Evolutionary conservation across 176 grass and related monocot species (phyloP).

Genomic region (Phyllostachys edulis): DNA sequence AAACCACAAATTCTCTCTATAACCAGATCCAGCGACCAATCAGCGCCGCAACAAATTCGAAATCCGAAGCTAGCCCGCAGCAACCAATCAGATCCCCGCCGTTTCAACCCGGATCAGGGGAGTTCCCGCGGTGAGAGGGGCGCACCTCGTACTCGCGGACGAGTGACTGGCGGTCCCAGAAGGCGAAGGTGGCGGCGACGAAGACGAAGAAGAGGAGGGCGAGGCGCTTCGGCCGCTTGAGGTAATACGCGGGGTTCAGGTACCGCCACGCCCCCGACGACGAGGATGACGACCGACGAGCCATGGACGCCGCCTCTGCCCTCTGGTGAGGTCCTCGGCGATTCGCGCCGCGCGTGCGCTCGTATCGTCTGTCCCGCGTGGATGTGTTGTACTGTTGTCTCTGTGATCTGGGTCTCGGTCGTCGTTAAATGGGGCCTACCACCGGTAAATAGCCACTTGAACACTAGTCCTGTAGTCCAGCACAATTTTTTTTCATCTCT

Average conservation of each 20-base stretch:
- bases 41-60: not conserved
- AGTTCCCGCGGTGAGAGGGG: not conserved
- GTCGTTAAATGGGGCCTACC: conserved; percentile 35
- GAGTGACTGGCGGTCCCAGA: conserved; percentile 93
- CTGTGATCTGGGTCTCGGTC: conserved; percentile 22
- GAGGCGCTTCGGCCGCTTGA: conserved; percentile 92
- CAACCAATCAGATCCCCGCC: conserved; percentile 43
- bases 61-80: conserved; percentile 7
- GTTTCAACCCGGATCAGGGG: conserved; percentile 24
- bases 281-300: conserved; percentile 57
- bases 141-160: conserved; percentile 85
- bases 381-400: not conserved
- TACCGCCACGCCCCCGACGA: conserved; percentile 69
- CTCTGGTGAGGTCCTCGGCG: conserved; percentile 43
- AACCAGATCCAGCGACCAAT: conserved; percentile 36
- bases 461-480: no score
- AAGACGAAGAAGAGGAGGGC: conserved; percentile 91
- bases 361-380: conserved; percentile 8
- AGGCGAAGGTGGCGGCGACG: conserved; percentile 74
- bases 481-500: not conserved
- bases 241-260: conserved; percentile 90
- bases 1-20: not conserved
- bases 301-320: conserved; percentile 31
- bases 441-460: conserved; percentile 34
- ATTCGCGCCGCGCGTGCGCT: conserved; percentile 38